Evolutionary conservation across 2,329 filamentous ascomycete species (phyloP), one percentile per base, ranked within the genome.

Genomic region (Cyclaneusma minus): DNA sequence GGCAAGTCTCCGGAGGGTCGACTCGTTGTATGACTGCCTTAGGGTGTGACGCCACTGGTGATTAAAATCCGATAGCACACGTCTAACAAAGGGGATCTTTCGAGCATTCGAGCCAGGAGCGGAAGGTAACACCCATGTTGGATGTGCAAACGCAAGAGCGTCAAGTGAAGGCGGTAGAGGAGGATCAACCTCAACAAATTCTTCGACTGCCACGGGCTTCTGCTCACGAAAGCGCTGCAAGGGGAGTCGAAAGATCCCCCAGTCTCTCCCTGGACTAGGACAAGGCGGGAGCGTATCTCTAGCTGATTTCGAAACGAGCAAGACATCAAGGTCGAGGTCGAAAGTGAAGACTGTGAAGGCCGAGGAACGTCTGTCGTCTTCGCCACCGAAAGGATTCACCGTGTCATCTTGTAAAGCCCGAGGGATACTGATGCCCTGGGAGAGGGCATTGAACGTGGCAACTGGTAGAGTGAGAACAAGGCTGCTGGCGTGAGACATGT

Each of bases 11-110:
- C 27, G 21, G 24, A 35, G 31, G n/a, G 32, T 35, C 25, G 17
- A 14, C 6, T 33, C 25, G 11, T 11, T 10, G 20, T 37, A 35
- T n/a, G 16, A 21, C 9, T 12, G 14, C 27, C 32, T 30, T 7
- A 37, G 25, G n/a, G 33, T 33, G 20, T 33, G 28, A 9, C 32
- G 32, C 32, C 32, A 37, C 16, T 35, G 35, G 23, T 18, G 4
- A 11, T 13, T 19, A 12, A 37, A 33, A 22, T 37, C 35, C 16
- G n/a, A 20, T 5, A 35, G 19, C 17, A 37, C 17, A n/a, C 27
- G 29, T 10, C 16, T 20, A 7, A 21, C 13, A 13, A 36, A 32
- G n/a, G 24, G 21, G 19, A 32, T 8, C 13, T 13, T 8, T 13
- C 27, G 27, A 24, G 28, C 22, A n/a, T n/a, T n/a, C n/a, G 16